Conservation (phyloP, 305 asterid genomes). For the Plantago lanceolata region DNA sequence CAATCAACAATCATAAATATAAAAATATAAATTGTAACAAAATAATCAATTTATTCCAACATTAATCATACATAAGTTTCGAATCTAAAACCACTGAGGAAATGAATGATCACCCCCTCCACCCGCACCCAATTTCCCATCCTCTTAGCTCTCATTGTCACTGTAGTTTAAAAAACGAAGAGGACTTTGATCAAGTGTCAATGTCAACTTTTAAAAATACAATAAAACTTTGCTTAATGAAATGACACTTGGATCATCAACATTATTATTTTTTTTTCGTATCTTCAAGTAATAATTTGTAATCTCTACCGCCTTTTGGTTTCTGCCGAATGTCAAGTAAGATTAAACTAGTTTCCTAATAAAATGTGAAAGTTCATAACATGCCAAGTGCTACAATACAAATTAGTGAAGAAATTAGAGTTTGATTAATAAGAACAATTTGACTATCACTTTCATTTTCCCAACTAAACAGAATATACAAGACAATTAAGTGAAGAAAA, state of each 20-base stretch:
- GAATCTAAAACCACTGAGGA: no score
- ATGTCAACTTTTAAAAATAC: background rate
- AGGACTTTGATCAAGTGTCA: background rate
- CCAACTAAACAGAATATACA: conserved; percentile 27
- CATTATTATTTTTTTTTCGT: background rate
- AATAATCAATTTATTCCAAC: background rate
- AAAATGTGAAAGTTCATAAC: conserved; percentile 2
- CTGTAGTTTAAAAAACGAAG: background rate
- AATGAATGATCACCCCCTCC: no score
- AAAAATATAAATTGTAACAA: no score
- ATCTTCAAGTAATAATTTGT: no score
- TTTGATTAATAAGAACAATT: conserved; percentile 14
- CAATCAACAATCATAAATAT: no score
- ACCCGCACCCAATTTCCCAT: no score
- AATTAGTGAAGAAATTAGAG: conserved; percentile 17
- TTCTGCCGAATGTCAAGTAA: conserved; percentile 25
- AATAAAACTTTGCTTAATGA: background rate
- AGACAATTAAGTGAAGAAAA: conserved; percentile 25
- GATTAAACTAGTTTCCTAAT: conserved; percentile 22
- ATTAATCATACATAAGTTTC: no score
- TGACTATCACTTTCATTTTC: conserved; percentile 49
- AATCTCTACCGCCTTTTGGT: background rate
- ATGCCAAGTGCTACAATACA: conserved; percentile 33
- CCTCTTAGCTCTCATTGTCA: background rate
- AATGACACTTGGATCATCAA: conserved; percentile 14